Conservation (phyloP, 177 flowering plant species). For the Vitis hybrid region DNA sequence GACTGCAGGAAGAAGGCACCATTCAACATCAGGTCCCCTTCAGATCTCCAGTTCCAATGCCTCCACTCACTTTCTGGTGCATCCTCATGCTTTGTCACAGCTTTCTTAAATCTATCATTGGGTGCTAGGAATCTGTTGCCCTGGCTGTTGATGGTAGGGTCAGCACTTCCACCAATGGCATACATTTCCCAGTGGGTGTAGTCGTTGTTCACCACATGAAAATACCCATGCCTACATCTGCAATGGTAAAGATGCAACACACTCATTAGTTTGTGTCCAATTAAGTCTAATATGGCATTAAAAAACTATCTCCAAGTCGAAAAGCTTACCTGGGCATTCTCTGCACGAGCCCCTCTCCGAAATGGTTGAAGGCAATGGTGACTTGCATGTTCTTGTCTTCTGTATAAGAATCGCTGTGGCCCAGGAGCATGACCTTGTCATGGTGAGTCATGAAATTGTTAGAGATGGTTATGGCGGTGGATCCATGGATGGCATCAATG, state of each 20-base stretch:
- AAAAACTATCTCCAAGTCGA: neutral
- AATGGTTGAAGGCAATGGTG: conserved; percentile 43
- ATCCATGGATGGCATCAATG: conserved; percentile 38
- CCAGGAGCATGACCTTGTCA: conserved; percentile 43
- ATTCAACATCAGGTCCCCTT: conserved; percentile 37
- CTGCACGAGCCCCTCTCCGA: conserved; percentile 43
- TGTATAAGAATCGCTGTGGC: conserved; percentile 33
- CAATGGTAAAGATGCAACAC: neutral
- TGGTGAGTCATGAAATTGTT: conserved; percentile 41
- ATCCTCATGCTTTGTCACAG: conserved; percentile 40
- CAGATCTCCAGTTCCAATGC: conserved; percentile 42
- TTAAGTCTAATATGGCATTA: no score
- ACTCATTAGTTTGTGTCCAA: no score
- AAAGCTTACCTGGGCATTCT: conserved; percentile 41
- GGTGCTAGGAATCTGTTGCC: conserved; percentile 42
- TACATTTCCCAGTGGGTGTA: conserved; percentile 50
- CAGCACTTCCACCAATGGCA: conserved; percentile 44
- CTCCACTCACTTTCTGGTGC: conserved; percentile 36
- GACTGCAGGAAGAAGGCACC: conserved; percentile 38
- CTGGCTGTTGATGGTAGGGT: conserved; percentile 40
- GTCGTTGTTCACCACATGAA: conserved; percentile 49
- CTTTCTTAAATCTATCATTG: conserved; percentile 22
- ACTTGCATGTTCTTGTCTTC: conserved; percentile 41
- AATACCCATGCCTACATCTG: conserved; percentile 40
- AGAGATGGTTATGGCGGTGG: conserved; percentile 41